Conservation (phyloP, 2,329 filamentous ascomycete species). For the Talaromyces sp. region DNA sequence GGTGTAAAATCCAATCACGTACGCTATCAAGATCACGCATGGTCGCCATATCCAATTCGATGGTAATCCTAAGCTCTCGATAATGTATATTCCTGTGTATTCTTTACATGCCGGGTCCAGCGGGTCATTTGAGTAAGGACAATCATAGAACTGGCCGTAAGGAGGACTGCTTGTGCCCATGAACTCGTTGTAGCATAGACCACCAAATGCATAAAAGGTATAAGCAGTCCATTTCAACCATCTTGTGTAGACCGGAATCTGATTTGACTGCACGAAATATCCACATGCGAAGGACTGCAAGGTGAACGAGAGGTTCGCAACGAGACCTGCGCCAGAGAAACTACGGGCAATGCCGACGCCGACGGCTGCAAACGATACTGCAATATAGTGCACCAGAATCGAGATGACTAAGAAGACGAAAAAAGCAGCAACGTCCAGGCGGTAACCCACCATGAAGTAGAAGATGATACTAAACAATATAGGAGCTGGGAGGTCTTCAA, state of each 20-base stretch:
- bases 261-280: constrained; percentile 70
- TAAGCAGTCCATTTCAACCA: constrained; percentile 61
- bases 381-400: constrained; percentile 68
- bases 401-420: constrained; percentile 68
- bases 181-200: constrained; percentile 70
- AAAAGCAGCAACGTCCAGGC: constrained; percentile 60
- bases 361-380: constrained; percentile 66
- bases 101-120: constrained; percentile 62
- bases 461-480: constrained; percentile 67
- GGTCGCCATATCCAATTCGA: constrained; percentile 64
- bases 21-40: constrained; percentile 60
- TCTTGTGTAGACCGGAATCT: constrained; percentile 71
- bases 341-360: constrained; percentile 63
- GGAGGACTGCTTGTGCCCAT: constrained; percentile 33
- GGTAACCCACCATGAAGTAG: constrained; percentile 76
- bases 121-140: constrained; percentile 60
- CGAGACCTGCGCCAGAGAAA: constrained; percentile 67
- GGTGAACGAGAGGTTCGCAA: constrained; percentile 69
- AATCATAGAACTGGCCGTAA: constrained; percentile 66
- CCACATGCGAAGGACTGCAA: constrained; percentile 71
- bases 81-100: constrained; percentile 67
- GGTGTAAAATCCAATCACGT: constrained; percentile 60
- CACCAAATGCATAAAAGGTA: constrained; percentile 62
- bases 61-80: constrained; percentile 66
- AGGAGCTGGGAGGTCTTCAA: constrained; percentile 70